These are phyloP conservation scores for Pythium volutum DNA, from an alignment of 352 stramenopile species.

Conservation along the genomic window DNA sequence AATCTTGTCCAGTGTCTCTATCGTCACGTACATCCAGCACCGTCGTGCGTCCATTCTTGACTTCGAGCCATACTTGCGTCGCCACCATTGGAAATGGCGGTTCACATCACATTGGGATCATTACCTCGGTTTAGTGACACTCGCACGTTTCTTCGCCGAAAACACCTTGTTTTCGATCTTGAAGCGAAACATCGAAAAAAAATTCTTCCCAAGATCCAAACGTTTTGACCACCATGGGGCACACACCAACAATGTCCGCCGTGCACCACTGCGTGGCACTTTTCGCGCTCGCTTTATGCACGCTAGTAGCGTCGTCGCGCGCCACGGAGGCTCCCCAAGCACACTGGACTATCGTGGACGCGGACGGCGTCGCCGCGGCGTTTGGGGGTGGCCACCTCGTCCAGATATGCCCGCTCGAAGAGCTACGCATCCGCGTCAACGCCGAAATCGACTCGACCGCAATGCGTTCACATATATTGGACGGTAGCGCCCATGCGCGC, in stretches of 20 bases:
- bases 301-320: not conserved
- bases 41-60: conserved; percentile 31
- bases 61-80: conserved; percentile 32
- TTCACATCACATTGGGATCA: not conserved
- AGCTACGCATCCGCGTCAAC: conserved; percentile 15
- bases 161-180: conserved; percentile 22
- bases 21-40: conserved; percentile 22
- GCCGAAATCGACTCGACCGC: not conserved
- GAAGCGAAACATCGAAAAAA: conserved; percentile 25
- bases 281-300: not conserved
- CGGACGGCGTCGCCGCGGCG: not conserved
- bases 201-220: not conserved
- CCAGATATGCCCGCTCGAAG: conserved; percentile 20
- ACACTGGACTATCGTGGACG: conserved; percentile 17
- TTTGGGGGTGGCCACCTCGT: not conserved
- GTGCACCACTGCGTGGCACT: not conserved
- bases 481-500: not conserved
- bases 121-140: conserved; percentile 16
- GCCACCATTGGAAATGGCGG: conserved; percentile 18
- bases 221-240: conserved; percentile 1
- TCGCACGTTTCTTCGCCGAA: not conserved
- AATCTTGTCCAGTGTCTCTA: not conserved
- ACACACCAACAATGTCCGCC: not conserved
- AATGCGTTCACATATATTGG: not conserved
- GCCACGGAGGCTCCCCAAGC: not conserved